A percentile compares a stretch with the other conserved stretches of the same genome.
Evolutionary conservation across 805 yeast genomes (phyloP).

Genomic region (Kregervanrija delftensis): DNA sequence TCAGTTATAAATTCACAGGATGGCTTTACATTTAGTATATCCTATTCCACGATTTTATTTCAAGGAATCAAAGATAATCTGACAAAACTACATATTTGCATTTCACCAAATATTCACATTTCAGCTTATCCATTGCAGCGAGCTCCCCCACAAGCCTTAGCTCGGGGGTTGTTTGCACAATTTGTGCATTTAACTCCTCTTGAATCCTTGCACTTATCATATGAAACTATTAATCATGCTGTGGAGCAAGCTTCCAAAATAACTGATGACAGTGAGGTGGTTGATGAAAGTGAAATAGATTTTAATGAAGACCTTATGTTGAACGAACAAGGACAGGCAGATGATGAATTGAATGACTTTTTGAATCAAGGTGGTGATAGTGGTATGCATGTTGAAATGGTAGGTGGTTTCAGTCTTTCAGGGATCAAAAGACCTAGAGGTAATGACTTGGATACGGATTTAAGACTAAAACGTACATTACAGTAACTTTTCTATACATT

Average conservation of each 20-base stretch:
- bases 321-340: conserved; percentile 22
- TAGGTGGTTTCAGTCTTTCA: conserved; percentile 14
- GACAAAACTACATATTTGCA: conserved; percentile 7
- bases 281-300: not conserved
- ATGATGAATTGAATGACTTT: conserved; percentile 20
- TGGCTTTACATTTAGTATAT: conserved; percentile 13
- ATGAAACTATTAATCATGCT: conserved; percentile 16
- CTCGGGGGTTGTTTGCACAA: conserved; percentile 13
- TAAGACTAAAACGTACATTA: conserved; percentile 1
- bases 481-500: not conserved
- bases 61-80: conserved; percentile 14
- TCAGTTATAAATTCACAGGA: not conserved
- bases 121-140: conserved; percentile 14
- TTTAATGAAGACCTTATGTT: conserved; percentile 11
- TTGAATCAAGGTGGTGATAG: conserved; percentile 13
- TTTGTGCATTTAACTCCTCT: conserved; percentile 12
- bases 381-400: conserved; percentile 23
- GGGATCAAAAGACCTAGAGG: conserved; percentile 19
- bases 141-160: conserved; percentile 11
- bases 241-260: conserved; percentile 13
- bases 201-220: conserved; percentile 15
- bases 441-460: not conserved
- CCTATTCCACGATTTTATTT: conserved; percentile 17
- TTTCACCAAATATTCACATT: not conserved
- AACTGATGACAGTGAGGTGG: not conserved